Base-by-base conservation (phyloP, 148 eudicot species). In the Camellia japonica region DNA sequence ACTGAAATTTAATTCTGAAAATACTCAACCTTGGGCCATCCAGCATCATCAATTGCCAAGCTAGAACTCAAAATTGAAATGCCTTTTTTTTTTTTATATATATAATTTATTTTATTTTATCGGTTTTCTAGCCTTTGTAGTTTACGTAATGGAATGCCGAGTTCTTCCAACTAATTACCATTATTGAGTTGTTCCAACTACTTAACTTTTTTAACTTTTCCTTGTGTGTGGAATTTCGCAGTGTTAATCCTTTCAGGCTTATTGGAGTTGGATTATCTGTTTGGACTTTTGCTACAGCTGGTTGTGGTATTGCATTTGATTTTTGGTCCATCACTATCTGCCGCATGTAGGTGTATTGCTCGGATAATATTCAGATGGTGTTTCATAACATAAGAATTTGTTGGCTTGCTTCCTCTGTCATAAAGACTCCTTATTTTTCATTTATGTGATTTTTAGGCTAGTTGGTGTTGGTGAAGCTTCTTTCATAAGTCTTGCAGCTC, bases 391-490 rank as follows among this genome's bases (percentile, higher is more conserved):
- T 7, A 51, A 4, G 38, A 77, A 72, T 14, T 76, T 30, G 6
- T 70, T 77, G 68, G 47, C 58, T 68, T 69, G 73, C 51, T 61
- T 76, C 13, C 49, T 55, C 74, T 52, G 60, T 83, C 65, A 73
- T 63, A 73, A 49, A 14, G 69, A 60, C 72, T 66, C 30, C 15
- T 52, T 68, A 16, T 64, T 18, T 63, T 20, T 46, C 78, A 5
- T 80, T 54, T 62, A 6, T 67, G 56, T 67, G 58, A 71, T 77
- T 55, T 47, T 71, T 81, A 96, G 99, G 99, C 87, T 96, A 80
- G 99, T 96, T 73, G 99, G 99, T 89, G 99, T 93, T 67, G 99
- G 99, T 58, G 98, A 96, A 91, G 99, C 99, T 72, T 96, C 98
- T 68, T 96, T 96, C 79, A 90, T 96, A 81, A 93, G 99, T 79